Base-by-base conservation (phyloP, 768 basidiomycete species). In the Naganishia antarctica region DNA sequence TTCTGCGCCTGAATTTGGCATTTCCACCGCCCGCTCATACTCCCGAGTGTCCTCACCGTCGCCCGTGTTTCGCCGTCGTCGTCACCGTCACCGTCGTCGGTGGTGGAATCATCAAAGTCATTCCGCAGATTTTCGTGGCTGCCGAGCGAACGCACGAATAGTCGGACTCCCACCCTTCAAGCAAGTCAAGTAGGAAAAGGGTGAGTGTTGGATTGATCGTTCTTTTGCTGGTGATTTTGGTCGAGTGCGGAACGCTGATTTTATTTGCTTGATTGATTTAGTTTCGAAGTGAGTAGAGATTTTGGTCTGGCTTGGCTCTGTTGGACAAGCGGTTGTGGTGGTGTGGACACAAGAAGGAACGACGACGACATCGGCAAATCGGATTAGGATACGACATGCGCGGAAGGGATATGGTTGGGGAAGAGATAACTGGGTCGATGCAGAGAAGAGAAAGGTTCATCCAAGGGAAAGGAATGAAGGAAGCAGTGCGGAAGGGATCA, bases 121-220 rank as follows among this genome's bases (percentile, higher is more conserved):
- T 57, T 57, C 53, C 11, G 53, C 23, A 9, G 53, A 26, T 41
- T 41, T n/a, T 32, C 32, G 16, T 15, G 31, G n/a, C 53, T 37
- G 18, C 47, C 37, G 53, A 23, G 53, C 53, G 43, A 23, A 21
- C 53, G 53, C 53, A 57, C 53, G 53, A 41, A 21, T 12, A 21
- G n/a, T 57, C 53, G 53, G 32, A 57, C 53, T 37, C 21, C 37
- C 53, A 57, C 53, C 53, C 53, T 57, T 57, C 53, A 57, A 57
- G 53, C 53, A 57, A n/a, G 53, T 57, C 53, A 57, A 57, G 53
- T 57, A 57, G 53, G 53, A 57, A 37, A 57, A 57, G 53, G 53
- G 53, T 57, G 53, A 57, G 53, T 57, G 11, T 23, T 4, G 8
- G 53, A 25, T 57, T 40, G 8, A 16, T 11, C 4, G 32, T 57